Percentiles rank a stretch among this genome's conserved stretches.
phyloP scores from a whole-genome alignment of 2,329 filamentous ascomycete species.

The Chaetomiaceae sp. region DNA sequence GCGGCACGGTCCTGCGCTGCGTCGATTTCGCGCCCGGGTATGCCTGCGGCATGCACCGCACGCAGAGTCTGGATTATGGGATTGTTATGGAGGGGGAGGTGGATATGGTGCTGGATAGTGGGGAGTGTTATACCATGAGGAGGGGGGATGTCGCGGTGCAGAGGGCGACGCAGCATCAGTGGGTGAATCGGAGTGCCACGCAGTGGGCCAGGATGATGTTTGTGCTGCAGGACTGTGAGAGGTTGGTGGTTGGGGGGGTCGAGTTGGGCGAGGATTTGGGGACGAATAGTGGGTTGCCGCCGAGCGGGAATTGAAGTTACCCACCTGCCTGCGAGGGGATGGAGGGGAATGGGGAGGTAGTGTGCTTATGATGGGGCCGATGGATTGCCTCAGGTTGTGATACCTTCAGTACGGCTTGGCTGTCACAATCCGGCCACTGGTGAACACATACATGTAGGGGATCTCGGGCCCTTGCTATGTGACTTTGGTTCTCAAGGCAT shows the following conservation, averaged over 20 bases:
- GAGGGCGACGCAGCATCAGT: conserved; percentile 43
- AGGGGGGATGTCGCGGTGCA: conserved; percentile 46
- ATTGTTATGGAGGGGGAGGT: conserved; percentile 45
- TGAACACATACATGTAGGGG: no score
- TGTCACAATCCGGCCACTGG: no score
- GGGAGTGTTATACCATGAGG: conserved; percentile 36
- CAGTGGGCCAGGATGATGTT: conserved; percentile 39
- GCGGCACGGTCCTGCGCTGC: conserved; percentile 36
- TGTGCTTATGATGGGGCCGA: no score
- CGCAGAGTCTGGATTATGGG: conserved; percentile 44
- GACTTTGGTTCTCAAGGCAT: no score
- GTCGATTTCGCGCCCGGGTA: conserved; percentile 44
- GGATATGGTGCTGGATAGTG: conserved; percentile 44
- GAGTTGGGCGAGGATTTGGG: conserved; percentile 26
- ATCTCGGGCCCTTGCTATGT: no score
- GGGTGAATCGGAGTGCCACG: conserved; percentile 38
- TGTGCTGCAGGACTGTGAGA: conserved; percentile 26
- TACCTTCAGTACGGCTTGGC: no score
- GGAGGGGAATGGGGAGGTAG: background rate
- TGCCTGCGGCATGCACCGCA: conserved; percentile 41
- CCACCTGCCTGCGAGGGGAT: no score
- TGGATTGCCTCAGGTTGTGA: no score
- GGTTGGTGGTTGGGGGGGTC: conserved; percentile 19
- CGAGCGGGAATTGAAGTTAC: conserved; percentile 23
- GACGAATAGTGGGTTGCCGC: conserved; percentile 20